These are phyloP conservation scores for Paraglomus brasilianum DNA, from an alignment of 192 early-diverging fungal species.

Conservation along the genomic window DNA sequence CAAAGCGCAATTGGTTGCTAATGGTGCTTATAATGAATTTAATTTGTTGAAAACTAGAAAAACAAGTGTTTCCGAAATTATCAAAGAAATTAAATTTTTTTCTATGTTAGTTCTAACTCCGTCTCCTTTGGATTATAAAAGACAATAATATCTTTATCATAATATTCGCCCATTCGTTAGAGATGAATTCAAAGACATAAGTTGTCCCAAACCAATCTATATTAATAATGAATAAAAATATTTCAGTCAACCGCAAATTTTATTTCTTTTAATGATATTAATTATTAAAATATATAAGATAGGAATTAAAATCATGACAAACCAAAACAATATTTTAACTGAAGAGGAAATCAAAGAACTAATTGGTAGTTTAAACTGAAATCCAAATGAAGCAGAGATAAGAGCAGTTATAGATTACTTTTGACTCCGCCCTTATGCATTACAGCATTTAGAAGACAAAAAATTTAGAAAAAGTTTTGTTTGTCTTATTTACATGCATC, in stretches of 20 bases:
- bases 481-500: conserved; percentile 17
- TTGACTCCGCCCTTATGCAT: conserved; percentile 11
- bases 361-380: conserved; percentile 17
- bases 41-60: conserved; percentile 2
- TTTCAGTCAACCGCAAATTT: not conserved
- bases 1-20: conserved; percentile 10
- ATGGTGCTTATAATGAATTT: not conserved
- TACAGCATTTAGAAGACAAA: conserved; percentile 13
- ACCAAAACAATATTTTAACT: conserved; percentile 17
- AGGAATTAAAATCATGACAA: not conserved
- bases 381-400: conserved; percentile 11
- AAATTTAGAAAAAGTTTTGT: conserved; percentile 17
- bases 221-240: too few relatives aligned
- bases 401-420: conserved; percentile 16
- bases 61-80: not conserved
- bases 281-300: conserved; percentile 9
- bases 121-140: not conserved
- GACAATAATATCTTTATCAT: conserved; percentile 13
- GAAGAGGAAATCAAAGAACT: conserved; percentile 20
- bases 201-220: conserved; percentile 15
- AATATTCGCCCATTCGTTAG: conserved; percentile 3
- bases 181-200: conserved; percentile 11
- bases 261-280: not conserved
- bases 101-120: not conserved
- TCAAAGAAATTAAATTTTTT: not conserved